Conservation (phyloP, 768 basidiomycete species). For the Suillus sp. region DNA sequence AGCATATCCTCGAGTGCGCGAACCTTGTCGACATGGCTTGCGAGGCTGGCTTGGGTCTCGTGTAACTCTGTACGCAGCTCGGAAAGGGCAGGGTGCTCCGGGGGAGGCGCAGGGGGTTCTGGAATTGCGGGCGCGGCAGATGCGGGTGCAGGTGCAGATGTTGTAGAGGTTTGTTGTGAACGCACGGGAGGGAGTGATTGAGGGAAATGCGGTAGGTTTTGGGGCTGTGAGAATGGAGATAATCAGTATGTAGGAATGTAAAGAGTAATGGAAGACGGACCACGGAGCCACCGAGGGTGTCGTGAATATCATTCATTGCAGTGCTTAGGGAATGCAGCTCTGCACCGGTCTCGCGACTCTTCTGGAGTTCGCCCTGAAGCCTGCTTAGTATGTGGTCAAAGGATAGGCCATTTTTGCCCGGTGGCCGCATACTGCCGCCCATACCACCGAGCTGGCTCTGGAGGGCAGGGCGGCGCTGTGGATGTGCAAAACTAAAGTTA, state of each 20-base stretch:
- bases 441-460: constrained; percentile 76
- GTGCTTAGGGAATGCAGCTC: constrained; percentile 78
- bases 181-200: constrained; percentile 67
- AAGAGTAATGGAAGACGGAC: constrained; percentile 45
- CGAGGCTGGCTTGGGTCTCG: constrained; percentile 80
- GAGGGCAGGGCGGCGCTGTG: constrained; percentile 57
- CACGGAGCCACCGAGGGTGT: constrained; percentile 81
- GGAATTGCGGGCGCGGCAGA: constrained; percentile 9
- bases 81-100: constrained; percentile 33
- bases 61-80: constrained; percentile 82
- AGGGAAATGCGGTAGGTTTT: constrained; percentile 64
- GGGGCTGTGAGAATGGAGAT: constrained; percentile 45
- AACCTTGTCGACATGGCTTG: constrained; percentile 80
- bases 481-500: constrained; percentile 45
- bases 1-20: constrained; percentile 80
- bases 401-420: constrained; percentile 83
- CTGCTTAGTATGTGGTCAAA: constrained; percentile 92
- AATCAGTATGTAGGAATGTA: constrained; percentile 13
- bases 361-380: constrained; percentile 92
- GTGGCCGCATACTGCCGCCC: constrained; percentile 68
- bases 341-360: constrained; percentile 89
- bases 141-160: constrained; percentile 28
- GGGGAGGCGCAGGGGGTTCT: constrained; percentile 22
- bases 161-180: constrained; percentile 30
- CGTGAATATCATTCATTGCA: constrained; percentile 89